Conservation (phyloP, 306 rosid genomes). For the Mimosa pudica region DNA sequence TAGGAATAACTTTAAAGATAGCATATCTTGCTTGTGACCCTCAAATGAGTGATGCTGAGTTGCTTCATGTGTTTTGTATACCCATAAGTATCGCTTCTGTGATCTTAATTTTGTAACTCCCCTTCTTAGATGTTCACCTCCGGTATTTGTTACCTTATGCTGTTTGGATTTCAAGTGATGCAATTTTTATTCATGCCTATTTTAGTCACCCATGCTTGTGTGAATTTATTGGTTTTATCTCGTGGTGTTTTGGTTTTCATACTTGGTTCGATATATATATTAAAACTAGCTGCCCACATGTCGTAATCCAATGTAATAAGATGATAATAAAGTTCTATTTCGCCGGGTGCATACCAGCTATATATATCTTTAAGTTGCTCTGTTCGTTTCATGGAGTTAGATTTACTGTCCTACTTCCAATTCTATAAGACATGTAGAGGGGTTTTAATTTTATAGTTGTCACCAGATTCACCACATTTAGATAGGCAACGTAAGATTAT, state of each 20-base stretch:
- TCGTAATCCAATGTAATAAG: neutral
- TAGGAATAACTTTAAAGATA: constrained; percentile 41
- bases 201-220: constrained; percentile 26
- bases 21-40: constrained; percentile 40
- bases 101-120: constrained; percentile 44
- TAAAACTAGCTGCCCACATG: neutral
- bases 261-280: neutral
- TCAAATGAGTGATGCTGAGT: constrained; percentile 44
- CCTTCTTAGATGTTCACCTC: constrained; percentile 46
- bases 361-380: too few relatives aligned
- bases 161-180: constrained; percentile 46
- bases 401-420: neutral
- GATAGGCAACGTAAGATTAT: neutral
- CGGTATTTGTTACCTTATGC: constrained; percentile 49
- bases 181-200: constrained; percentile 40
- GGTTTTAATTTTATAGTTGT: neutral
- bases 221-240: constrained; percentile 31
- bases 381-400: too few relatives aligned
- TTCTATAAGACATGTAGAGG: neutral
- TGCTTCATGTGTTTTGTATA: constrained; percentile 37
- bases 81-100: constrained; percentile 37
- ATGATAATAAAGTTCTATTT: neutral
- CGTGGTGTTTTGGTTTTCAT: constrained; percentile 7
- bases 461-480: neutral
- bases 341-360: neutral